These are phyloP conservation scores for Bryoerythrophyllum caledonicum DNA, from an alignment of 225 moss, liverwort and hornwort species.

Conservation along the genomic window DNA sequence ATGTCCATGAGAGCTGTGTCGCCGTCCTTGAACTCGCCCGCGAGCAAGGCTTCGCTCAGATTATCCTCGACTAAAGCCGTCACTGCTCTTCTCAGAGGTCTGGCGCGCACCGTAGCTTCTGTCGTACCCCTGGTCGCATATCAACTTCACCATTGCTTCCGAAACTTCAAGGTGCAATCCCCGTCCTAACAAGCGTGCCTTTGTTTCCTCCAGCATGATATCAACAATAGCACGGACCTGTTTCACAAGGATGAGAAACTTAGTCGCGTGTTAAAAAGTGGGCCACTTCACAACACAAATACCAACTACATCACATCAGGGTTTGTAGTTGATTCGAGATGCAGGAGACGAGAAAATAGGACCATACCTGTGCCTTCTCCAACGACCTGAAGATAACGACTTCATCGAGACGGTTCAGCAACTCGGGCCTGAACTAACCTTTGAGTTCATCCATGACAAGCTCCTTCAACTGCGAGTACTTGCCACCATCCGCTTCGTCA, in stretches of 20 bases:
- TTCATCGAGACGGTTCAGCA: slow-evolving; percentile 91
- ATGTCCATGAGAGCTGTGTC: slow-evolving; percentile 90
- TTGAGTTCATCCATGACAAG: slow-evolving; percentile 94
- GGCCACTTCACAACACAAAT: not conserved
- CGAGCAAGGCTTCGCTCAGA: slow-evolving; percentile 82
- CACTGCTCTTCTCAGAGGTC: slow-evolving; percentile 84
- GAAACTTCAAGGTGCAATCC: slow-evolving; percentile 85
- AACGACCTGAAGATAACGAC: slow-evolving; percentile 91
- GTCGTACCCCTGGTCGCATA: slow-evolving; percentile 95
- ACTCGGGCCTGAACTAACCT: slow-evolving; percentile 90
- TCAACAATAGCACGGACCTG: slow-evolving; percentile 94
- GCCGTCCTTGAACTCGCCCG: slow-evolving; percentile 73
- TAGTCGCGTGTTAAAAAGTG: too few species aligned
- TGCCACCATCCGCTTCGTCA: slow-evolving; percentile 86
- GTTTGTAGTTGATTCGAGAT: too few species aligned
- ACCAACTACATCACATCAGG: not conserved
- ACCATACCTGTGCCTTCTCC: slow-evolving; percentile 82
- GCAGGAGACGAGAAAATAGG: not conserved
- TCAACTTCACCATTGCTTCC: slow-evolving; percentile 85
- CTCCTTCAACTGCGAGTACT: slow-evolving; percentile 77
- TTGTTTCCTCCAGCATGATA: slow-evolving; percentile 94
- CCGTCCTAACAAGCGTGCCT: slow-evolving; percentile 58
- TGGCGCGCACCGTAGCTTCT: slow-evolving; percentile 88
- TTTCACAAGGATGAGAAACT: slow-evolving; percentile 9
- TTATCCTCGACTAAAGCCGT: slow-evolving; percentile 86